Base-by-base conservation (phyloP, 805 yeast genomes). In the Blastobotrys parvus region DNA sequence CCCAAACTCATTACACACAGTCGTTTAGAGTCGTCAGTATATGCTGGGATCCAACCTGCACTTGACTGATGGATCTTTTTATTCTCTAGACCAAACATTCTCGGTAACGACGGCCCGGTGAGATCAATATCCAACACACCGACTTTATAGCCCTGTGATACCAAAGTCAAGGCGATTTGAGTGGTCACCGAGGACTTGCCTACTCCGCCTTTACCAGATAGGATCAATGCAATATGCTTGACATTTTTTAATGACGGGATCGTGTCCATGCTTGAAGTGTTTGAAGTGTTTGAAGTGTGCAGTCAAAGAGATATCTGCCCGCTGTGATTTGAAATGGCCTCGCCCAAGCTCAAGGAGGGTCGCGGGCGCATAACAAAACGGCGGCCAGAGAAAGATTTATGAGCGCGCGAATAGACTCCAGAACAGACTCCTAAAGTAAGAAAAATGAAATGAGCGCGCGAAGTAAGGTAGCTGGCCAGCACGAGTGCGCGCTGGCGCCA, bases 181-280 rank as follows among this genome's bases (percentile, higher is more conserved):
- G 96, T 85, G 2, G 98, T 89, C 1, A 92, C 88, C 0, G 97
- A 87, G 10, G 96, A 87, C 60, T 92, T 92, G 1, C 98, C 98
- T 1, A 92, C 98, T 19, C 98, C 97, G 22, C 97, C 97, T 61
- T 88, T 88, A 1, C 97, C 99, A 0, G 96, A 87, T 2, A 92
- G 74, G 8, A 92, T 80, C 29, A 92, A 70, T 2, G 88, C 59
- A 3, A 92, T 78, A 59, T 90, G 95, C 53, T 80, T 78, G 25
- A 90, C 80, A 40, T 72, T 66, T 17, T 63, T 54, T 18, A 75
- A 54, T 1, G 75, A 60, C 29, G 59, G 52, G 3, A 35, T 31
- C 61, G 51, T 13, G n/a, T 39, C 18, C 43, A 38, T 43, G 2
- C 6, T 19, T 31, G 27, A 36, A 18, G 3, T 32, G 4, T 10